Base-by-base conservation (phyloP, 129 eudicot genomes). In the Deinandra increscens region DNA sequence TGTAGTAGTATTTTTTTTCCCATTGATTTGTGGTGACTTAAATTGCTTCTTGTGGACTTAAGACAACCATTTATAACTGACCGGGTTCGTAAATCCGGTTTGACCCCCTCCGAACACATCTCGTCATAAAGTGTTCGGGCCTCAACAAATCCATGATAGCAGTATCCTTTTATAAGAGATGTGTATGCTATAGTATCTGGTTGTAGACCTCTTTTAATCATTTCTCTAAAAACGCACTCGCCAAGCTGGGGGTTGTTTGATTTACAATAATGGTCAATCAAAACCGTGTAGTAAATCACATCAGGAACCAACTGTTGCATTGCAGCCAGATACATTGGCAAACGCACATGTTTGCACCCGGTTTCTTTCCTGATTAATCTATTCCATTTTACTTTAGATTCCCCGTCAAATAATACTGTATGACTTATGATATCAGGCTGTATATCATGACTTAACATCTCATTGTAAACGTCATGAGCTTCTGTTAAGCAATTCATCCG, bases 1-100 rank as follows among this genome's bases (percentile, higher is more conserved):
- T 89, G 85, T 87, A 87, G 71, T 87, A 94, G 76, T 94, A 93
- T 80, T 73, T 83, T n/a, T n/a, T 73, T 93, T 87, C 50, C 99
- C 99, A 1, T 50, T 93, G 97, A 85, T 93, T 89, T 61, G 99
- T 93, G 33, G 86, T 81, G 66, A 93, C 70, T 68, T 36, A 34
- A 62, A 29, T 65, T 78, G 80, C 75, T 74, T 23, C 60, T 68
- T 78, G 42, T 81, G 68, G 76, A 38, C 59, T 64, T 78, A n/a
- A n/a, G n/a, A n/a, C n/a, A n/a, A n/a, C n/a, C n/a, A 23, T 79
- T 56, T 60, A 80, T 69, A 39, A 73, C 73, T 33, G 58, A 13
- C 33, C 34, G 36, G 60, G 79, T 75, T 61, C 43, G 61, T 14
- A 48, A 45, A 82, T 84, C 85, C 3, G 73, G 81, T 64, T 44